Percentiles rank a stretch among this genome's conserved stretches.
These are phyloP conservation scores for Daldinia grandis DNA, from an alignment of 495 filamentous ascomycete genomes.

Conservation along the genomic window DNA sequence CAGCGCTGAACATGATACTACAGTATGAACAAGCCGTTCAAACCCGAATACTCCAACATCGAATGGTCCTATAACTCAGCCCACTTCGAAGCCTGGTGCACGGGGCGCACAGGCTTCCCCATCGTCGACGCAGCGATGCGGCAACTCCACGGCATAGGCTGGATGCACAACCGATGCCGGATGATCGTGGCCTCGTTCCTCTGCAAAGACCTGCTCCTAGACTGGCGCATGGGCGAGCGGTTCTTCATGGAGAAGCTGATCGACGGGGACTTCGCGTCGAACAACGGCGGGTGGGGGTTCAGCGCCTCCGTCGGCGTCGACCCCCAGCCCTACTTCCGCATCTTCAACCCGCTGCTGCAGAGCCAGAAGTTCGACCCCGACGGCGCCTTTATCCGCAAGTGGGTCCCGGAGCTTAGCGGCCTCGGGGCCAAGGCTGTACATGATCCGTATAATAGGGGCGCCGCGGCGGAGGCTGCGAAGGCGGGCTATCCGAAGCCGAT, in stretches of 20 bases:
- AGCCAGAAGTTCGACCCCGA: conserved; percentile 81
- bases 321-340: conserved; percentile 90
- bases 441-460: conserved; percentile 77
- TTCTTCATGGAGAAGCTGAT: conserved; percentile 91
- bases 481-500: conserved; percentile 77
- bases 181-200: conserved; percentile 92
- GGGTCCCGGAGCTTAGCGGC: conserved; percentile 73
- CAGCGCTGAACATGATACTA: conserved; percentile 1
- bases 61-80: conserved; percentile 78
- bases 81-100: conserved; percentile 77
- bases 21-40: conserved; percentile 95
- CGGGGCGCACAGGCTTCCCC: conserved; percentile 82
- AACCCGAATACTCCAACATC: conserved; percentile 84
- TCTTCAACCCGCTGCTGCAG: conserved; percentile 89
- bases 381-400: conserved; percentile 75
- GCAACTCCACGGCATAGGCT: conserved; percentile 73
- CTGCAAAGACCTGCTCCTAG: conserved; percentile 83
- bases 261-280: conserved; percentile 92
- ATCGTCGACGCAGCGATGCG: conserved; percentile 95
- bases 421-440: conserved; percentile 73
- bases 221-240: conserved; percentile 89
- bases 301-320: conserved; percentile 82
- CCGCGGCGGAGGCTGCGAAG: conserved; percentile 64
- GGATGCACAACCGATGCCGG: conserved; percentile 90
- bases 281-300: conserved; percentile 95